phyloP scores from a whole-genome alignment of 2,329 filamentous ascomycete genomes.

The Fonsecaea multimorphosa region DNA sequence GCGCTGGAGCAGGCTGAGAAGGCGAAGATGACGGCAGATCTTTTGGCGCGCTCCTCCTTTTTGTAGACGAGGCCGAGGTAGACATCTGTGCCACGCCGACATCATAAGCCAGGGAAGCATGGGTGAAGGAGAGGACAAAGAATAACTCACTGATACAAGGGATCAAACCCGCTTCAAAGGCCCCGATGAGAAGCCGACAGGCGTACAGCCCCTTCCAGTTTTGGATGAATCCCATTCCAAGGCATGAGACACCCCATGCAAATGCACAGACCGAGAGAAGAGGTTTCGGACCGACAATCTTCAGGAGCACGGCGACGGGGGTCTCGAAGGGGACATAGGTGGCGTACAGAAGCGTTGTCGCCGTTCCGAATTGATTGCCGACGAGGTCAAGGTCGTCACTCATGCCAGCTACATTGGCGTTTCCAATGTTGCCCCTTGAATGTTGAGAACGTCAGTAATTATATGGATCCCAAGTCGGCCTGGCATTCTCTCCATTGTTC shows the following conservation, averaged over 20 bases:
- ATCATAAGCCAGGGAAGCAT: not conserved
- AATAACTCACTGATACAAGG: conserved; percentile 45
- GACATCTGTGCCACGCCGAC: conserved; percentile 39
- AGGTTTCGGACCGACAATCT: conserved; percentile 62
- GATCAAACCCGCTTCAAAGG: conserved; percentile 50
- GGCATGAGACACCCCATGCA: conserved; percentile 8
- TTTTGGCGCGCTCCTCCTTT: conserved; percentile 49
- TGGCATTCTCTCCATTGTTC: too few relatives aligned
- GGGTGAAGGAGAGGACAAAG: too few relatives aligned
- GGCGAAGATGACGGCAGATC: conserved; percentile 54
- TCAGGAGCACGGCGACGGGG: conserved; percentile 73
- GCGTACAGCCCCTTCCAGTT: conserved; percentile 50
- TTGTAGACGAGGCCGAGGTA: conserved; percentile 50
- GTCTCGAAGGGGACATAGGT: conserved; percentile 69
- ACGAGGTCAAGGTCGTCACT: conserved; percentile 56
- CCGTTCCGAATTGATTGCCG: conserved; percentile 51
- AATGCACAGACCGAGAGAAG: conserved; percentile 50
- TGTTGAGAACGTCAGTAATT: not conserved
- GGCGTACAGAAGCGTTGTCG: conserved; percentile 62
- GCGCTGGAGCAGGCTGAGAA: conserved; percentile 57
- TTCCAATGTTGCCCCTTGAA: conserved; percentile 56
- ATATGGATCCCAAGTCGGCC: not conserved
- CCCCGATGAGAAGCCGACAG: conserved; percentile 47
- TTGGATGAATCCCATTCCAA: conserved; percentile 49
- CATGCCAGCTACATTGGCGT: conserved; percentile 72